Evolutionary conservation across 495 filamentous ascomycete species (phyloP).

Genomic region (Elaphomyces granulatus): DNA sequence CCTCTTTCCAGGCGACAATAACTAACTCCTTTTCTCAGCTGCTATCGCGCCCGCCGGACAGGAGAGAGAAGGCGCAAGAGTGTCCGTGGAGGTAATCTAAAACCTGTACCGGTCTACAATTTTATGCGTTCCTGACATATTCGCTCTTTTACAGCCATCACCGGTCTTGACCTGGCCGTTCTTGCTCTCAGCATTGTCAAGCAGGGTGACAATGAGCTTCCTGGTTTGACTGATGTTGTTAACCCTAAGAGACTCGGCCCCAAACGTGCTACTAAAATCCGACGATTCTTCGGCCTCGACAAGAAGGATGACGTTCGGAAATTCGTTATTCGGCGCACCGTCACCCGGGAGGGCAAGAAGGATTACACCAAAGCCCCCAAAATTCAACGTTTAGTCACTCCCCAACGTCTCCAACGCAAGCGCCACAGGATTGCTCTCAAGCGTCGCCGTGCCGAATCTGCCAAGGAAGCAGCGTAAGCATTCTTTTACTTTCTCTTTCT

Average conservation of each 20-base stretch:
- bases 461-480: slow-evolving; percentile 97
- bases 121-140: slow-evolving; percentile 11
- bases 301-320: slow-evolving; percentile 99
- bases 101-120: too few relatives aligned
- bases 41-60: slow-evolving; percentile 93
- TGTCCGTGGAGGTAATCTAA: slow-evolving; percentile 64
- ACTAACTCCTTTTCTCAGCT: slow-evolving; percentile 43
- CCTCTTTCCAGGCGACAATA: too few relatives aligned
- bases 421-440: slow-evolving; percentile 93
- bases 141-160: slow-evolving; percentile 44
- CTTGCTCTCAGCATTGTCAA: slow-evolving; percentile 89
- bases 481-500: neutral
- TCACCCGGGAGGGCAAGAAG: slow-evolving; percentile 93
- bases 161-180: slow-evolving; percentile 84
- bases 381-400: slow-evolving; percentile 98
- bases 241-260: slow-evolving; percentile 96
- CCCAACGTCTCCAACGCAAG: slow-evolving; percentile 99
- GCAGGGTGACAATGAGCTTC: slow-evolving; percentile 86
- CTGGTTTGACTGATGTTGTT: slow-evolving; percentile 89
- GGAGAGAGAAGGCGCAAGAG: slow-evolving; percentile 99
- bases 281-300: slow-evolving; percentile 93
- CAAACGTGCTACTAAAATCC: slow-evolving; percentile 99
- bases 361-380: slow-evolving; percentile 98
- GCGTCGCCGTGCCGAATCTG: slow-evolving; percentile 85
- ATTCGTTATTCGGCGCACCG: slow-evolving; percentile 97